phyloP scores from a whole-genome alignment of 1,139 yeast genomes.

The Hyphopichia khmerensis region DNA sequence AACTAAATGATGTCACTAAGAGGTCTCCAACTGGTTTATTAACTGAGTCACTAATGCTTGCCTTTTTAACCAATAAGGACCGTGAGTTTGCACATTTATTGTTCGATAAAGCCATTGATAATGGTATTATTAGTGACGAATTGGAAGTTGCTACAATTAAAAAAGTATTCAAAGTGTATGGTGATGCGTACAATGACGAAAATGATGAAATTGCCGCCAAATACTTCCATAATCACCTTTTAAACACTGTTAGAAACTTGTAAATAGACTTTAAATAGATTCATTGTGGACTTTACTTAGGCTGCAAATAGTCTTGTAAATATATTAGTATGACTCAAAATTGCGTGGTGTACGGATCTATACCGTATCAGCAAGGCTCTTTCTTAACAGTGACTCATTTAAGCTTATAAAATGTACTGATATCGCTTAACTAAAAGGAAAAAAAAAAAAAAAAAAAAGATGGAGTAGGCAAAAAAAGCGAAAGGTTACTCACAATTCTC shows the following conservation, averaged over 20 bases:
- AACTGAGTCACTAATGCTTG: slow-evolving; percentile 53
- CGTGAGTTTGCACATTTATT: slow-evolving; percentile 62
- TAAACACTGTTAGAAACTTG: slow-evolving; percentile 7
- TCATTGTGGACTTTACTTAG: no score
- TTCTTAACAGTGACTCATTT: not conserved
- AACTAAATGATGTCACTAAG: slow-evolving; percentile 30
- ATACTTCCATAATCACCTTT: slow-evolving; percentile 12
- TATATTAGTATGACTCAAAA: not conserved
- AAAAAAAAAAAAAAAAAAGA: not conserved
- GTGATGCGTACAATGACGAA: slow-evolving; percentile 47
- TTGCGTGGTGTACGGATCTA: no score
- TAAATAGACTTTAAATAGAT: slow-evolving; percentile 5
- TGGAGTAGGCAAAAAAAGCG: not conserved
- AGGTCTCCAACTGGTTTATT: slow-evolving; percentile 48
- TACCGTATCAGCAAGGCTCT: not conserved
- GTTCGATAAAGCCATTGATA: slow-evolving; percentile 54
- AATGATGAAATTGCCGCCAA: slow-evolving; percentile 31
- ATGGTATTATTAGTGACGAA: slow-evolving; percentile 39
- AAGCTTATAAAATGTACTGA: no score
- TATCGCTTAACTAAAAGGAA: not conserved
- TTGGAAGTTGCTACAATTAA: slow-evolving; percentile 45
- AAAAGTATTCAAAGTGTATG: slow-evolving; percentile 52
- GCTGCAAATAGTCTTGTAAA: no score
- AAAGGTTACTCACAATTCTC: not conserved
- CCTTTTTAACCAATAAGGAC: slow-evolving; percentile 50